Evolutionary conservation across 768 basidiomycete species (phyloP), one percentile per base, ranked within the genome.

Genomic region (Mycena olivaceomarginata): DNA sequence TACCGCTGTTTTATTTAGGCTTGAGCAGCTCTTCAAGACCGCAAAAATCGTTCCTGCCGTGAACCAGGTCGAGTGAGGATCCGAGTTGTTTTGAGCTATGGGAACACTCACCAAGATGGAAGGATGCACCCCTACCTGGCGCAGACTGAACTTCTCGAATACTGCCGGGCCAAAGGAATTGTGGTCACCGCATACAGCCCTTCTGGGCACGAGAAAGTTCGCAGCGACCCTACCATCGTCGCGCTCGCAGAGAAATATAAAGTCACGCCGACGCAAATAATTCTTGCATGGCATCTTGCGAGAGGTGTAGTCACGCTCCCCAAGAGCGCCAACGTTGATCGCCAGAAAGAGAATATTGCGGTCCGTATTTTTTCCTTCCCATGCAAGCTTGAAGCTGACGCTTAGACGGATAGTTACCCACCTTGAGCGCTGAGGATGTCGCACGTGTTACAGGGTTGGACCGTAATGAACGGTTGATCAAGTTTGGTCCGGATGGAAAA

Each of bases 121-220:
- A 91, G 89, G 76, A 60, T 91, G 70, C 89, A 92, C 70, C 90
- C 90, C 12, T 91, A 91, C 79, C 87, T 91, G n/a, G 85, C 87
- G 0, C 90, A 92, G 77, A 85, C 87, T 48, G 88, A 87, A 15
- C 31, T 31, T 31, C 31, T 31, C 31, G 31, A 31, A 31, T 31
- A 31, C 31, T 31, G 31, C 31, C 31, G 31, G 31, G 31, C 31
- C 31, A 31, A 31, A 31, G 31, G 31, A 31, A 31, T 31, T 31
- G 31, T 31, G 31, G 31, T 31, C 31, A 31, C 31, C 31, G 31
- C 31, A 31, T 31, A 31, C 31, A 31, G 31, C 31, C 31, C 31
- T 31, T 31, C 31, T 31, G 31, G 31, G 31, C 31, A 31, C 31
- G 31, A 31, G 31, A 31, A 31, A 31, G 31, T 31, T 31, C 31